These are phyloP conservation scores for Phaeophleospora eucalypticola DNA, from an alignment of 2,329 filamentous ascomycete genomes.

Conservation along the genomic window DNA sequence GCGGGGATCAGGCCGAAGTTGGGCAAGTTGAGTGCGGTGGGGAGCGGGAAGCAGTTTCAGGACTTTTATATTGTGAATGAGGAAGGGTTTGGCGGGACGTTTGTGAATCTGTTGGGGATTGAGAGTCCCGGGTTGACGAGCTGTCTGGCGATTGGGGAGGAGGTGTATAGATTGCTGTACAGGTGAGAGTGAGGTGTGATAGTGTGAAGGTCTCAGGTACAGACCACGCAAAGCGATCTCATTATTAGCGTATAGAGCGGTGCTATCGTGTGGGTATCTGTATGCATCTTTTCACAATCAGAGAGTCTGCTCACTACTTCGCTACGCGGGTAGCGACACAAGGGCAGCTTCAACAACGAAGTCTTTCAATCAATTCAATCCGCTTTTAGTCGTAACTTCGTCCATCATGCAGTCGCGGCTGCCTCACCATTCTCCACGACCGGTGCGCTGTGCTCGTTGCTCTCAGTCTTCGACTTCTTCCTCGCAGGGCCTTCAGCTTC, in stretches of 20 bases:
- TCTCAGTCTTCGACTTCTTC: slow-evolving; percentile 18
- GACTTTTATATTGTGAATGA: slow-evolving; percentile 82
- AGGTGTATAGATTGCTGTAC: slow-evolving; percentile 60
- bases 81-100: slow-evolving; percentile 67
- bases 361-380: not conserved
- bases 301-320: too few relatives aligned
- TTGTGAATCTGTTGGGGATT: slow-evolving; percentile 86
- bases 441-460: slow-evolving; percentile 1
- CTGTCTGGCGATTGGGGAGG: slow-evolving; percentile 76
- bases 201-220: not conserved
- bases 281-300: not conserved
- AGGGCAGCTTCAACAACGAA: not conserved
- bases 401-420: slow-evolving; percentile 6
- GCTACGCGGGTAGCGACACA: too few relatives aligned
- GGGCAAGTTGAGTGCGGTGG: slow-evolving; percentile 56
- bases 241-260: not conserved
- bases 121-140: slow-evolving; percentile 92
- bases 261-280: not conserved
- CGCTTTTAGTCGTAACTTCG: slow-evolving; percentile 13
- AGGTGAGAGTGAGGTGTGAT: too few relatives aligned
- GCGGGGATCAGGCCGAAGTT: slow-evolving; percentile 90
- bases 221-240: not conserved
- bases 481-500: slow-evolving; percentile 18
- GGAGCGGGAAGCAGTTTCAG: slow-evolving; percentile 63
- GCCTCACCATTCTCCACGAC: slow-evolving; percentile 7